Conservation (phyloP, 1,284 basidiomycete genomes). For the Rhodotorula sp. region DNA sequence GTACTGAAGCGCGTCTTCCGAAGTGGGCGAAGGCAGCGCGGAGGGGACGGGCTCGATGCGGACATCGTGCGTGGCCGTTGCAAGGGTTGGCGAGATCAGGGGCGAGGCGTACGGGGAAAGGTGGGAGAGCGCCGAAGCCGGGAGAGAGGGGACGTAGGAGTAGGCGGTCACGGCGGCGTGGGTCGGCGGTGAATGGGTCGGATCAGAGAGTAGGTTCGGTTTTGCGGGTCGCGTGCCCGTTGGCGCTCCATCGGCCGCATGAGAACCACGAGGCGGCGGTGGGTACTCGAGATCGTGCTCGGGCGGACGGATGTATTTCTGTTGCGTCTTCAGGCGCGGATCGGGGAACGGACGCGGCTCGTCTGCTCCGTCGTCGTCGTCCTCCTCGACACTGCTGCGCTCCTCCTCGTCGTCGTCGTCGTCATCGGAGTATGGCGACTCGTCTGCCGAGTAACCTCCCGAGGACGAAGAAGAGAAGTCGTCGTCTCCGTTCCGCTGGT, state of each 20-base stretch:
- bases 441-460: neutral
- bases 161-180: neutral
- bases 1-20: neutral
- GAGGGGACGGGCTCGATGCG: slow-evolving; percentile 3
- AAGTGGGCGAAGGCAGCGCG: neutral
- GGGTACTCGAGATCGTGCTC: neutral
- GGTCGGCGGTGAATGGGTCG: neutral
- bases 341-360: slow-evolving; percentile 11
- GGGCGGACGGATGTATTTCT: slow-evolving; percentile 5
- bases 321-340: slow-evolving; percentile 5
- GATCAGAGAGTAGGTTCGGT: neutral
- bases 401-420: neutral
- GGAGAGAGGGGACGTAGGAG: neutral
- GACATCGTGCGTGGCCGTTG: neutral
- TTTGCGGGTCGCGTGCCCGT: neutral
- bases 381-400: neutral
- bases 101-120: neutral
- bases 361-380: neutral
- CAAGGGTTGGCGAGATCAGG: neutral
- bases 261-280: neutral
- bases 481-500: neutral
- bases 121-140: neutral
- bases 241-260: neutral
- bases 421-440: neutral
- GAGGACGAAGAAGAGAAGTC: neutral